Conservation (phyloP, 2,329 filamentous ascomycete genomes). For the Cladosporium sp. region DNA sequence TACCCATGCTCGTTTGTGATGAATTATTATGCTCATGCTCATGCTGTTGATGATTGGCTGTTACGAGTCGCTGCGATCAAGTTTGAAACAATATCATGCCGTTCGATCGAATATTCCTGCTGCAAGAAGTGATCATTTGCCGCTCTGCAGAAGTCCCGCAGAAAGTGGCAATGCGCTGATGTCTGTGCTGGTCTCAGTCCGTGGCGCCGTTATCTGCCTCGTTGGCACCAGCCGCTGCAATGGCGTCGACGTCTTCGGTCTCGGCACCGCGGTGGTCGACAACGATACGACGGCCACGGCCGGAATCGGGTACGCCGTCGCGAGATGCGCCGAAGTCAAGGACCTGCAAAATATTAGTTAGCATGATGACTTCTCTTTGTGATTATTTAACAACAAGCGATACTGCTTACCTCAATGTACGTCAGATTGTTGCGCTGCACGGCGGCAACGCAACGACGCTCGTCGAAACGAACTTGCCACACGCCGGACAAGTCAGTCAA, state of each 20-base stretch:
- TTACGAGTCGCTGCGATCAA: background rate
- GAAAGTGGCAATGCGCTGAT: background rate
- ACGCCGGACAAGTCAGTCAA: slow-evolving; percentile 93
- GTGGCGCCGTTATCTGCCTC: slow-evolving; percentile 1
- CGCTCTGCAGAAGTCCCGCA: background rate
- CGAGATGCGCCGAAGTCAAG: slow-evolving; percentile 94
- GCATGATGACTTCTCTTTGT: slow-evolving; percentile 20
- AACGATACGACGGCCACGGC: slow-evolving; percentile 75
- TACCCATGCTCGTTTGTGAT: slow-evolving; percentile 3
- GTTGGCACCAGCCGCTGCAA: slow-evolving; percentile 20
- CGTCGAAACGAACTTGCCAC: slow-evolving; percentile 98
- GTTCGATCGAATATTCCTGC: background rate
- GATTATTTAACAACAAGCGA: background rate
- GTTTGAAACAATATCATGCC: background rate
- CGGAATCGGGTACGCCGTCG: slow-evolving; percentile 76
- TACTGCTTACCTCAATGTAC: slow-evolving; percentile 81
- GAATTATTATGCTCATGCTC: background rate
- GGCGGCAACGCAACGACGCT: slow-evolving; percentile 90
- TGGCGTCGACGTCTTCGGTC: slow-evolving; percentile 37
- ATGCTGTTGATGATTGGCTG: background rate
- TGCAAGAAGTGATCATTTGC: background rate
- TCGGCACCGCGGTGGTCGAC: slow-evolving; percentile 45
- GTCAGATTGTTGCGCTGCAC: slow-evolving; percentile 91
- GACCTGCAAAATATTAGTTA: slow-evolving; percentile 63
- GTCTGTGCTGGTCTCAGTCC: background rate